Percentiles rank a stretch among this genome's conserved stretches.
Evolutionary conservation across 2,329 filamentous ascomycete species (phyloP).

Genomic region (Grosmannia penicillata): DNA sequence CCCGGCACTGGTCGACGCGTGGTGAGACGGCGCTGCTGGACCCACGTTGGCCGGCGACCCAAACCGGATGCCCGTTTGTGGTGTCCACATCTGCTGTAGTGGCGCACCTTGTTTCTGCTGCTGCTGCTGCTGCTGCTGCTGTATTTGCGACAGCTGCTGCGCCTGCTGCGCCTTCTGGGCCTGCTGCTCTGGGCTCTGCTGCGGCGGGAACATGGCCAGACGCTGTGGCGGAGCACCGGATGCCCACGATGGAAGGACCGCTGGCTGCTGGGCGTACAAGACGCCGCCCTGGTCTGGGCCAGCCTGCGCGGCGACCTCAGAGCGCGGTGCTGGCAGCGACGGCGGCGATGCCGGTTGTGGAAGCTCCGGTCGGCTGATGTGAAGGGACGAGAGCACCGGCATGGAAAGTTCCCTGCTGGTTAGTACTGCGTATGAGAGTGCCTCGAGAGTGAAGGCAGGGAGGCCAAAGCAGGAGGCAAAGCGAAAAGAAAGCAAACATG

Average conservation of each 20-base stretch:
- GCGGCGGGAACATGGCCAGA: conserved; percentile 16
- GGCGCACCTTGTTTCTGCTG: conserved; percentile 1
- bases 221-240: conserved; percentile 37
- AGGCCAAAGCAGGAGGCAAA: not conserved
- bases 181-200: too few species aligned
- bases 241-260: conserved; percentile 38
- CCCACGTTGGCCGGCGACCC: conserved; percentile 24
- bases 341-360: conserved; percentile 10
- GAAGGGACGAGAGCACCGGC: conserved; percentile 32
- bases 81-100: conserved; percentile 49
- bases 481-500: not conserved
- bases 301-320: too few species aligned
- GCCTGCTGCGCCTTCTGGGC: not conserved
- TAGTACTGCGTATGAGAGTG: too few species aligned
- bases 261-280: conserved; percentile 25
- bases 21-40: conserved; percentile 10
- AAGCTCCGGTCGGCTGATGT: conserved; percentile 14
- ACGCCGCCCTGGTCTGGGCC: conserved; percentile 14
- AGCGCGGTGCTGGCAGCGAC: too few species aligned
- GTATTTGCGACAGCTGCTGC: not conserved
- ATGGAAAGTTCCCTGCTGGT: conserved; percentile 32
- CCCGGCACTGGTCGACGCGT: not conserved
- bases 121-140: conserved; percentile 3
- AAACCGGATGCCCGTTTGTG: conserved; percentile 71
- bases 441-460: not conserved